Base-by-base conservation (phyloP, 495 filamentous ascomycete genomes). In the Tetracladium setigerum region DNA sequence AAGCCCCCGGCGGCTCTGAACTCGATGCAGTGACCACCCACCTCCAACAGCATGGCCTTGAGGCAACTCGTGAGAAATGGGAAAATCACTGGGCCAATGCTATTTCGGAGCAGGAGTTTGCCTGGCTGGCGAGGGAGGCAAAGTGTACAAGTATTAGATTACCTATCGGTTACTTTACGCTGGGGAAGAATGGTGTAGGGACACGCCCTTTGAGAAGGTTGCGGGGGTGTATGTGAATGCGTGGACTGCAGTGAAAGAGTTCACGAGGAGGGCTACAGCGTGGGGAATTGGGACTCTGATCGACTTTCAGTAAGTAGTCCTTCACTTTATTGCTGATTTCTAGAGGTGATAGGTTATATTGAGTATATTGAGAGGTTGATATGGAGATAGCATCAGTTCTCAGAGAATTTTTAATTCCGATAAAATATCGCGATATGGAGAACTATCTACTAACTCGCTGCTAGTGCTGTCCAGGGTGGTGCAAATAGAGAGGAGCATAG, bases 161-260 rank as follows among this genome's bases (percentile, higher is more conserved):
- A 1, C 76, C 78, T 3, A 67, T 82, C 30, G 76, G 76, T 5
- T 77, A 71, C 55, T 79, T 68, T 48, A 74, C 69, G 3, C 66
- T 11, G 72, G 70, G 0, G 65, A 67, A 0, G 38, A 54, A 13
- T 79, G 68, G 54, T 69, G 64, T 48, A 27, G 57, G 5, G 64
- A 62, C n/a, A 80, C 75, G 1, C 59, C 66, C 9, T 81, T 79
- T 50, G 66, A 66, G 22, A 45, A 58, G 0, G 57, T 64, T 10
- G 47, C 60, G 1, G 34, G 52, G 18, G 68, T 80, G 7, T 81
- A 79, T 54, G 32, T 40, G 36, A 62, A 67, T 44, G 74, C 74
- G 15, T 80, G 77, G 77, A 36, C 48, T 72, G 46, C 41, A 8
- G 55, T 54, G 13, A 64, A 62, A 39, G 48, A 54, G 8, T 54